Evolutionary conservation across 768 basidiomycete genomes (phyloP).

Genomic region (Chalciporus sphaerocephalus): DNA sequence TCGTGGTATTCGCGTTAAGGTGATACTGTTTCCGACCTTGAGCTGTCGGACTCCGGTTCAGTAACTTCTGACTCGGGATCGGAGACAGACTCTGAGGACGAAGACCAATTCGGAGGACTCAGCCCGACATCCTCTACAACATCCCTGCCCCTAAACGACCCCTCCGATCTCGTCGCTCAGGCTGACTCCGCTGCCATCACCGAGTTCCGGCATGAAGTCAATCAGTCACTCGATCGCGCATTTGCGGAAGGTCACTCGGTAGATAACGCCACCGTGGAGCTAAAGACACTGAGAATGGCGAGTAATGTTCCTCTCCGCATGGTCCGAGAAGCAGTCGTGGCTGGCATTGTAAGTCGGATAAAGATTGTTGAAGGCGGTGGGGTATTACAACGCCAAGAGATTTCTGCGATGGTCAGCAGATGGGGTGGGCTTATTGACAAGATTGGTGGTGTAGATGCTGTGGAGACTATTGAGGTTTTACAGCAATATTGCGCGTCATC

Average conservation of each 20-base stretch:
- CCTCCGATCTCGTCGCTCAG: slow-evolving; percentile 37
- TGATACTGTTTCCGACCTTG: slow-evolving; percentile 59
- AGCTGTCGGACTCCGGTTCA: slow-evolving; percentile 56
- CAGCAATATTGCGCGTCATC: slow-evolving; percentile 73
- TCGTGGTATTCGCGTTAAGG: slow-evolving; percentile 34
- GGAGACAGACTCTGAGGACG: slow-evolving; percentile 39
- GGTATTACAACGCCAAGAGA: slow-evolving; percentile 58
- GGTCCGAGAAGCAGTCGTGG: slow-evolving; percentile 85
- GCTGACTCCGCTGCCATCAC: slow-evolving; percentile 45
- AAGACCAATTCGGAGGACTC: slow-evolving; percentile 35
- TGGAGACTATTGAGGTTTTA: slow-evolving; percentile 72
- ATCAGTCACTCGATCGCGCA: slow-evolving; percentile 85
- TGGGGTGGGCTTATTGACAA: slow-evolving; percentile 83
- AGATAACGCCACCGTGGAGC: slow-evolving; percentile 89
- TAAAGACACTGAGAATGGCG: slow-evolving; percentile 96
- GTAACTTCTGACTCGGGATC: slow-evolving; percentile 46
- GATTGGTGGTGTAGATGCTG: slow-evolving; percentile 79
- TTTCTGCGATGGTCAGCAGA: slow-evolving; percentile 55
- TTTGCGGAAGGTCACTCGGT: slow-evolving; percentile 89
- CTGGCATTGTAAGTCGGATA: slow-evolving; percentile 74
- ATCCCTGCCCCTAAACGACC: slow-evolving; percentile 40
- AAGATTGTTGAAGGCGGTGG: slow-evolving; percentile 54
- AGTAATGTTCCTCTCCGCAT: slow-evolving; percentile 85
- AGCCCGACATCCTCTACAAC: slow-evolving; percentile 44
- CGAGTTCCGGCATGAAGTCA: slow-evolving; percentile 75